Evolutionary conservation across 768 basidiomycete species (phyloP).

Genomic region (Boletus eberwhitei): DNA sequence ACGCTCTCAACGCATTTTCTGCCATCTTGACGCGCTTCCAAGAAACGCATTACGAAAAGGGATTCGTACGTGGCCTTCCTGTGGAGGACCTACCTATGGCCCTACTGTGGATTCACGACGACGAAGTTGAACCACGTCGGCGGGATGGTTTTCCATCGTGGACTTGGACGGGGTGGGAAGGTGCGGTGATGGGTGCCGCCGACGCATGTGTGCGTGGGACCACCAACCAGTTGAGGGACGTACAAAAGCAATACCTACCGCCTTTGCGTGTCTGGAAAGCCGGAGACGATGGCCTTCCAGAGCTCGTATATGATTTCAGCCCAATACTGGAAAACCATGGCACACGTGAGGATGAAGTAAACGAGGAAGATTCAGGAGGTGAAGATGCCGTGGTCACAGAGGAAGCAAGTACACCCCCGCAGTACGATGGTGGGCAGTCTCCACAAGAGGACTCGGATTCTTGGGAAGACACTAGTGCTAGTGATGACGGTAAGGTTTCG

Average conservation of each 20-base stretch:
- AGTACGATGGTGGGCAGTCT: background rate
- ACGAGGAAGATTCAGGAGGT: background rate
- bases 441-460: background rate
- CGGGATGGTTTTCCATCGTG: constrained; percentile 1
- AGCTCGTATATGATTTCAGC: background rate
- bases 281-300: background rate
- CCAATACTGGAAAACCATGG: background rate
- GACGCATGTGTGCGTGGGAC: background rate
- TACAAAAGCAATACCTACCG: background rate
- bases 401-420: background rate
- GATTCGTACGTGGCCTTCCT: background rate
- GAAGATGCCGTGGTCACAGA: background rate
- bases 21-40: background rate
- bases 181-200: background rate
- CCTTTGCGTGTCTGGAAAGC: background rate
- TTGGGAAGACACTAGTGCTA: background rate
- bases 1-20: background rate
- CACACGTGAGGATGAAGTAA: background rate
- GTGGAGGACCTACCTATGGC: background rate
- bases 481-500: background rate
- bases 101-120: background rate
- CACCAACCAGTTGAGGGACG: background rate
- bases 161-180: constrained; percentile 6
- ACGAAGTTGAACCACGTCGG: background rate
- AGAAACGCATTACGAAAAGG: background rate